These are phyloP conservation scores for Pythium aristosporum DNA, from an alignment of 352 stramenopile species.

Conservation along the genomic window DNA sequence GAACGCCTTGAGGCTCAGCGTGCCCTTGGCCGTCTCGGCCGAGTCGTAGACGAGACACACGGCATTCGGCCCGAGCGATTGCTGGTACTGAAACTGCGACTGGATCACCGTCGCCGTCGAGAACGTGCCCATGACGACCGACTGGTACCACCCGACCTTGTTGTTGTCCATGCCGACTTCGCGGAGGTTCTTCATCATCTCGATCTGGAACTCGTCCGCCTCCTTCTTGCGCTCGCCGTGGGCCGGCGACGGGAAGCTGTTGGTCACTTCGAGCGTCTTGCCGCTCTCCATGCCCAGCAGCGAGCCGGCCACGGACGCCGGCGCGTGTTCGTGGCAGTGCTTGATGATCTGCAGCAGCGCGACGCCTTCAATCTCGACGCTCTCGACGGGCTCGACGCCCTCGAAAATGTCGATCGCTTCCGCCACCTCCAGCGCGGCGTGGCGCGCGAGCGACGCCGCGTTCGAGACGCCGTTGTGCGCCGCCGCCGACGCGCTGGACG, in stretches of 20 bases:
- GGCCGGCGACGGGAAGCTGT: slow-evolving; percentile 95
- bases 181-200: slow-evolving; percentile 99
- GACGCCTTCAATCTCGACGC: slow-evolving; percentile 78
- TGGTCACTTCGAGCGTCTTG: slow-evolving; percentile 95
- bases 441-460: slow-evolving; percentile 17
- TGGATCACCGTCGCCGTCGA: slow-evolving; percentile 93
- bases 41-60: slow-evolving; percentile 99
- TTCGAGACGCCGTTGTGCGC: slow-evolving; percentile 21
- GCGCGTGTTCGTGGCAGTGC: slow-evolving; percentile 96
- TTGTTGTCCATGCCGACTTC: slow-evolving; percentile 99
- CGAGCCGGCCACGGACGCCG: slow-evolving; percentile 92
- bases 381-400: slow-evolving; percentile 56
- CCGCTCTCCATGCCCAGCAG: slow-evolving; percentile 94
- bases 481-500: not conserved
- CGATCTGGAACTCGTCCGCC: slow-evolving; percentile 95
- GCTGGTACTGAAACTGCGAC: slow-evolving; percentile 97
- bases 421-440: slow-evolving; percentile 9
- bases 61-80: slow-evolving; percentile 95
- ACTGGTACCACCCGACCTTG: slow-evolving; percentile 99
- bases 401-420: slow-evolving; percentile 77
- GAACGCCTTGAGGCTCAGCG: slow-evolving; percentile 95
- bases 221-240: slow-evolving; percentile 78
- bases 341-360: slow-evolving; percentile 96
- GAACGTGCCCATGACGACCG: slow-evolving; percentile 96
- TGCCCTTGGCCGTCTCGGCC: slow-evolving; percentile 93